These are phyloP conservation scores for Helichrysum umbraculigerum DNA, from an alignment of 129 eudicot genomes.

Conservation along the genomic window DNA sequence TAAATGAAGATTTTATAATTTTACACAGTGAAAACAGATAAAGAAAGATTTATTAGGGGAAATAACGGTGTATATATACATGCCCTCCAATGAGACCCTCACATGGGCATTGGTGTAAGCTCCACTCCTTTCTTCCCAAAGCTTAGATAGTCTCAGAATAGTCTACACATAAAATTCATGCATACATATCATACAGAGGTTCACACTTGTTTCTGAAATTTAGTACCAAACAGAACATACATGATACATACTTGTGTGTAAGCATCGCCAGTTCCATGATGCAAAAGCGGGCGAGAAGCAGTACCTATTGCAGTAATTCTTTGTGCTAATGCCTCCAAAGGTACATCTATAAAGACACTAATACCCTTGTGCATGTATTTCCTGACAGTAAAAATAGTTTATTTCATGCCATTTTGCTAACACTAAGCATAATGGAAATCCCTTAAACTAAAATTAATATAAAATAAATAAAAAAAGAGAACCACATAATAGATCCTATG, in stretches of 20 bases:
- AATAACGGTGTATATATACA: constrained; percentile 17
- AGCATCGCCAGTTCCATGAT: constrained; percentile 75
- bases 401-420: neutral
- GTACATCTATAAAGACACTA: constrained; percentile 88
- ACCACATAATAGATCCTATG: neutral
- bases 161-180: constrained; percentile 43
- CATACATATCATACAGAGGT: neutral
- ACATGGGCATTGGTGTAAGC: constrained; percentile 70
- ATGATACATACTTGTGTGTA: constrained; percentile 54
- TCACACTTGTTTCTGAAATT: neutral
- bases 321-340: constrained; percentile 83
- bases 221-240: constrained; percentile 9
- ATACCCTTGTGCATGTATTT: constrained; percentile 80
- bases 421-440: constrained; percentile 14
- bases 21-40: neutral
- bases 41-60: neutral
- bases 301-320: constrained; percentile 83
- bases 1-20: neutral
- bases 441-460: neutral
- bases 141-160: constrained; percentile 50
- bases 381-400: constrained; percentile 42
- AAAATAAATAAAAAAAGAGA: neutral
- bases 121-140: constrained; percentile 75
- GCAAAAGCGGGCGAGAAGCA: constrained; percentile 80
- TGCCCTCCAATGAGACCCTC: constrained; percentile 80